Evolutionary conservation across 345 rosid genomes (phyloP).

Genomic region (Ceriops zippeliana): DNA sequence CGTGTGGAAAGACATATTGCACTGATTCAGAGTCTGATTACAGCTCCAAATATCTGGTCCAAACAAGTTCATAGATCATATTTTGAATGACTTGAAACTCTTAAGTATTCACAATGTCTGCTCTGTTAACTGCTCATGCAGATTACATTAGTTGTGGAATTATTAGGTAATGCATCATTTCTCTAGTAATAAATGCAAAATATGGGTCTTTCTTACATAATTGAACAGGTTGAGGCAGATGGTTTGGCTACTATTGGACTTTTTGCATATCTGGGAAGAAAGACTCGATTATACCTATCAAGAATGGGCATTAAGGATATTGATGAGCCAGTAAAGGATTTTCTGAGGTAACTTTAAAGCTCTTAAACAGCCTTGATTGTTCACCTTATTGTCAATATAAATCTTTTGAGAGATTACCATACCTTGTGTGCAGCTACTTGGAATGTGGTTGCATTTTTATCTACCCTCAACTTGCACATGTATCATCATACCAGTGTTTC

Average conservation of each 20-base stretch:
- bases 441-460: slow-evolving; percentile 65
- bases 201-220: neutral
- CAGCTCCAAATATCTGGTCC: neutral
- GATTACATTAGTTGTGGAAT: neutral
- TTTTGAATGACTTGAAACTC: neutral
- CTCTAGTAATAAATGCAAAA: neutral
- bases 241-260: slow-evolving; percentile 61
- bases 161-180: neutral
- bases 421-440: slow-evolving; percentile 47
- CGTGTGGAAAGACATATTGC: neutral
- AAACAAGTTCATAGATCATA: neutral
- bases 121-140: no score
- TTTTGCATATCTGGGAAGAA: slow-evolving; percentile 63
- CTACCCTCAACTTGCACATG: slow-evolving; percentile 49
- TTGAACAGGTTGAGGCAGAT: slow-evolving; percentile 44
- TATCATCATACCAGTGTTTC: slow-evolving; percentile 50
- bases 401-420: slow-evolving; percentile 3
- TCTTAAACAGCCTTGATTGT: slow-evolving; percentile 5
- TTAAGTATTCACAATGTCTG: neutral
- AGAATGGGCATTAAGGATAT: slow-evolving; percentile 50
- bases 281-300: slow-evolving; percentile 46
- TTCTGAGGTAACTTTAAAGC: slow-evolving; percentile 43
- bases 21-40: neutral
- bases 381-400: neutral
- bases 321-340: slow-evolving; percentile 55